Evolutionary conservation across 2,329 filamentous ascomycete genomes (phyloP).

Genomic region (Calonectria pauciramosa): DNA sequence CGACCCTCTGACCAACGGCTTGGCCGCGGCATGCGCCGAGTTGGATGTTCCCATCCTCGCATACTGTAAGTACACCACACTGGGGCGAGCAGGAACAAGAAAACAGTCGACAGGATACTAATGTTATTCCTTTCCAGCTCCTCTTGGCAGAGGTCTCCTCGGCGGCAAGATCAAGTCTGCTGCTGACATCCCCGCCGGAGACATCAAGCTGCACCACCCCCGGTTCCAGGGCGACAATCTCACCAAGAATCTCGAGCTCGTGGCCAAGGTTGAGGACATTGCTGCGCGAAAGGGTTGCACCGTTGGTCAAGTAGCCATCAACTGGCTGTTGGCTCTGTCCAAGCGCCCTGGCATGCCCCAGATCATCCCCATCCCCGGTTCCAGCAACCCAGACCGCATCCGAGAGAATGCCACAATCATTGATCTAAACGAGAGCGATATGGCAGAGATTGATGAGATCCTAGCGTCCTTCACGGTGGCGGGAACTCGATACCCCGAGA

Average conservation of each 20-base stretch:
- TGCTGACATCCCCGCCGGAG: constrained; percentile 68
- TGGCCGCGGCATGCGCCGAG: constrained; percentile 68
- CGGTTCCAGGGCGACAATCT: constrained; percentile 75
- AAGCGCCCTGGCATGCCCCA: constrained; percentile 65
- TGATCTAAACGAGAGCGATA: constrained; percentile 63
- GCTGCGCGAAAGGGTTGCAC: constrained; percentile 73
- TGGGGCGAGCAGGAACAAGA: background rate
- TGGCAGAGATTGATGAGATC: constrained; percentile 64
- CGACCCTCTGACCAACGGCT: constrained; percentile 60
- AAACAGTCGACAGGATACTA: background rate
- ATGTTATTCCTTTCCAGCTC: constrained; percentile 48
- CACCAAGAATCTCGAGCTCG: constrained; percentile 73
- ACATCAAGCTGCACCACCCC: constrained; percentile 61
- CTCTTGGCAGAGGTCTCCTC: constrained; percentile 62
- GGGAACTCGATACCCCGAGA: constrained; percentile 63
- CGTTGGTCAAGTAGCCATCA: constrained; percentile 74
- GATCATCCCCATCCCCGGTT: constrained; percentile 77
- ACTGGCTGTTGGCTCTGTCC: constrained; percentile 70
- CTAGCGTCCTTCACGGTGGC: constrained; percentile 61
- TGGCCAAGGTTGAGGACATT: constrained; percentile 67
- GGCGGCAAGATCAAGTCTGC: constrained; percentile 66
- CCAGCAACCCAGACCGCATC: constrained; percentile 68
- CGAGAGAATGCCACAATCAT: constrained; percentile 71
- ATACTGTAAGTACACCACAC: constrained; percentile 60
- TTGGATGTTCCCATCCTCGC: constrained; percentile 76